These are phyloP conservation scores for Phlegmacium glaucopus DNA, from an alignment of 768 basidiomycete species.

Conservation along the genomic window DNA sequence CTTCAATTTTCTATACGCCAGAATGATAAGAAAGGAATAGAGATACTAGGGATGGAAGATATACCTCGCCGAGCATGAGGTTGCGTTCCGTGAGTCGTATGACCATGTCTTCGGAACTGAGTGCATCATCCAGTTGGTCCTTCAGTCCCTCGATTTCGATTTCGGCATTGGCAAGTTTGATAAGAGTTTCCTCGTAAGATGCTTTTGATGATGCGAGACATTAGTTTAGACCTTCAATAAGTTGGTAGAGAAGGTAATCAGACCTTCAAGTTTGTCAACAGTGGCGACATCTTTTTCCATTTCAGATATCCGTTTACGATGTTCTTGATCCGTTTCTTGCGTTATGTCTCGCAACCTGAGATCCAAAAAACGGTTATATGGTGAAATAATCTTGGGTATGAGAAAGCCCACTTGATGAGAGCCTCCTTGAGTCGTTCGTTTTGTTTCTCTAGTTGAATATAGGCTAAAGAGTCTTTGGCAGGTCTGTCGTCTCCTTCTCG, in stretches of 20 bases:
- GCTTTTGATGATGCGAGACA: conserved; percentile 34
- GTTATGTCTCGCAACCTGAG: conserved; percentile 82
- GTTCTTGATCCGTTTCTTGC: conserved; percentile 83
- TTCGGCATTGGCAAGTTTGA: conserved; percentile 86
- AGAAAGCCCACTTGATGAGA: conserved; percentile 59
- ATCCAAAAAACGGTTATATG: not conserved
- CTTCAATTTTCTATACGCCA: conserved; percentile 81
- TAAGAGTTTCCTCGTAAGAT: conserved; percentile 74
- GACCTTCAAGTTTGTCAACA: conserved; percentile 80
- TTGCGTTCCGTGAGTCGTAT: conserved; percentile 95
- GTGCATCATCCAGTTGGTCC: conserved; percentile 88
- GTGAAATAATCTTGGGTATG: not conserved
- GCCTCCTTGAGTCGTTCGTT: conserved; percentile 96
- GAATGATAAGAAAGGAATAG: not conserved
- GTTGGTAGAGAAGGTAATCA: conserved; percentile 7
- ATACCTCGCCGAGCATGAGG: conserved; percentile 84
- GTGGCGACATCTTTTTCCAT: conserved; percentile 85
- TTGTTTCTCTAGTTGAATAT: conserved; percentile 92
- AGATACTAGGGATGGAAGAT: conserved; percentile 4
- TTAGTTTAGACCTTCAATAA: not conserved
- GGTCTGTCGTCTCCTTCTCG: conserved; percentile 25
- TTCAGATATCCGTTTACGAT: conserved; percentile 74
- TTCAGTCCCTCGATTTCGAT: conserved; percentile 93
- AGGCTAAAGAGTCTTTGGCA: conserved; percentile 58
- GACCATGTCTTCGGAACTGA: conserved; percentile 95